Conservation (phyloP, 164 flowering plant genomes). For the Chimonanthus salicifolius region DNA sequence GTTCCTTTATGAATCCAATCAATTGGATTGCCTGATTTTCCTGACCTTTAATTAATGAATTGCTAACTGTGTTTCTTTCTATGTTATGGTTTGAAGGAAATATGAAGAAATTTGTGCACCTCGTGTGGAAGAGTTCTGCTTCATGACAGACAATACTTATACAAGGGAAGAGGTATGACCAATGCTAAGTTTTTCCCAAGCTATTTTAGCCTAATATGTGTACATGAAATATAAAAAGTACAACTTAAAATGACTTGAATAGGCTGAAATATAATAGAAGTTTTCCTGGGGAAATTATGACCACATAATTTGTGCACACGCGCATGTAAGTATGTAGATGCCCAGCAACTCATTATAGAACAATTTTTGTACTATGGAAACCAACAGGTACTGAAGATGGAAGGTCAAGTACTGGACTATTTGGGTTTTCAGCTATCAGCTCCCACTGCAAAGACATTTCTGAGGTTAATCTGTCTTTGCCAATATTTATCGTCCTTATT, state of each 20-base stretch:
- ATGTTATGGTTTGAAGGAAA: slow-evolving; percentile 44
- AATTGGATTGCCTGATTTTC: not conserved
- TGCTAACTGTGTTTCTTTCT: slow-evolving; percentile 2
- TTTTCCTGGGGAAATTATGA: too few relatives aligned
- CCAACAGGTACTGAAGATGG: slow-evolving; percentile 76
- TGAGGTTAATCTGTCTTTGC: slow-evolving; percentile 42
- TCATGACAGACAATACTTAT: slow-evolving; percentile 79
- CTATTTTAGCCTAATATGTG: not conserved
- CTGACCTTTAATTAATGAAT: not conserved
- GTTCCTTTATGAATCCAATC: too few relatives aligned
- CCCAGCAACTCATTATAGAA: too few relatives aligned
- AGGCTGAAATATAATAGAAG: too few relatives aligned
- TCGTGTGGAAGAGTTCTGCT: slow-evolving; percentile 78
- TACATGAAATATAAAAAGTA: not conserved
- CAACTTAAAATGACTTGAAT: too few relatives aligned
- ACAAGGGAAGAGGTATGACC: slow-evolving; percentile 58
- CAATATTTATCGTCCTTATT: not conserved
- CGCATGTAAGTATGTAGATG: too few relatives aligned
- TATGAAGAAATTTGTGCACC: slow-evolving; percentile 96
- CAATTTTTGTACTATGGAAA: not conserved
- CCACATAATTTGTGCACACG: too few relatives aligned
- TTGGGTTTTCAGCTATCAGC: slow-evolving; percentile 54
- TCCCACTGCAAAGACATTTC: slow-evolving; percentile 73
- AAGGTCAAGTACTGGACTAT: slow-evolving; percentile 48
- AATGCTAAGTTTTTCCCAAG: not conserved